Percentiles rank a stretch among this genome's conserved stretches.
These are phyloP conservation scores for Fusarium pseudoanthophilum DNA, from an alignment of 2,329 filamentous ascomycete species.

Conservation along the genomic window DNA sequence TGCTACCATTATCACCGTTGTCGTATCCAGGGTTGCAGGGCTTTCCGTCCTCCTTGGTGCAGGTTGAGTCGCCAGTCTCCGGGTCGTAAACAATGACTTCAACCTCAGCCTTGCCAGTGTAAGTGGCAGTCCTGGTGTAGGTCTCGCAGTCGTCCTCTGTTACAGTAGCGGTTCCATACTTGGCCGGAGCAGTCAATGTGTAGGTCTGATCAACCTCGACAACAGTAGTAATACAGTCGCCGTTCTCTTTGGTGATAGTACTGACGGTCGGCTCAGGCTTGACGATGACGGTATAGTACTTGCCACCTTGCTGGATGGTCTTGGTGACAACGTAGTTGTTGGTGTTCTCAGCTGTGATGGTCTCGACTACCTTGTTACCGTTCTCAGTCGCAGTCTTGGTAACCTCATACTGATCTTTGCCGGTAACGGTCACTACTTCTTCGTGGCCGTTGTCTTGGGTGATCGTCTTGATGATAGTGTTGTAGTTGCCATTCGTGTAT, in stretches of 20 bases:
- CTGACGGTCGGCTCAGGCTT: conserved; percentile 29
- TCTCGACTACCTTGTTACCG: conserved; percentile 27
- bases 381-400: conserved; percentile 29
- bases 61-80: conserved; percentile 45
- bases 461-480: conserved; percentile 23
- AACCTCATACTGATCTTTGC: not conserved
- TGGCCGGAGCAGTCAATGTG: conserved; percentile 41
- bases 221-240: conserved; percentile 29
- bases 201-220: conserved; percentile 28
- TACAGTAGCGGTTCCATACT: conserved; percentile 41
- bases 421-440: conserved; percentile 22
- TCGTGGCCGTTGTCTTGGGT: conserved; percentile 29
- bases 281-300: conserved; percentile 38
- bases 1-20: conserved; percentile 9
- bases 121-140: conserved; percentile 31
- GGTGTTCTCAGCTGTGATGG: conserved; percentile 29
- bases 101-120: conserved; percentile 41
- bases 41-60: conserved; percentile 43
- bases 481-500: conserved; percentile 15
- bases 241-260: conserved; percentile 37
- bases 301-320: conserved; percentile 39
- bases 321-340: conserved; percentile 34
- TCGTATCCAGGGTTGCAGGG: conserved; percentile 38
- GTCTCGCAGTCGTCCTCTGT: conserved; percentile 35
- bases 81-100: conserved; percentile 48